These are phyloP conservation scores for Neurospora sp. DNA, from an alignment of 495 filamentous ascomycete genomes.

Conservation along the genomic window DNA sequence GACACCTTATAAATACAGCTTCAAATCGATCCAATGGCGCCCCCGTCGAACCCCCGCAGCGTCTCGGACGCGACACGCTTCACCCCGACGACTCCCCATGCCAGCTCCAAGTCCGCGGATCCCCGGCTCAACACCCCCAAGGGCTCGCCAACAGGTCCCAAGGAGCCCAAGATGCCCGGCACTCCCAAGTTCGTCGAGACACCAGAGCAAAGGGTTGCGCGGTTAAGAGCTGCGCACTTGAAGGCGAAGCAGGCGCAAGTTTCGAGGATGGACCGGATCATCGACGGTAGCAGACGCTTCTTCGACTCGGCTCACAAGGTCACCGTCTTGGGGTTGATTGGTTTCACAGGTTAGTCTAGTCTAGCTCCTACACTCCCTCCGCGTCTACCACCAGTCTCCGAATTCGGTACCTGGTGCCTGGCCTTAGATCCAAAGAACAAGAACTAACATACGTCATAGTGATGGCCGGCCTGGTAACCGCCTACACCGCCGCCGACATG, in stretches of 20 bases:
- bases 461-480: constrained; percentile 60
- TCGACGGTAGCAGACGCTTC: constrained; percentile 57
- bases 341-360: constrained; percentile 57
- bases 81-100: constrained; percentile 85
- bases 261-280: constrained; percentile 56
- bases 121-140: constrained; percentile 52
- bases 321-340: constrained; percentile 65
- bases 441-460: constrained; percentile 35
- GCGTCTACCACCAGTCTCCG: not conserved
- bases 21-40: constrained; percentile 7
- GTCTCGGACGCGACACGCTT: constrained; percentile 91
- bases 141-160: constrained; percentile 29
- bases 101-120: constrained; percentile 53
- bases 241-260: constrained; percentile 56
- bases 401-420: not conserved
- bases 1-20: not conserved
- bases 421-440: constrained; percentile 1
- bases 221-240: constrained; percentile 71
- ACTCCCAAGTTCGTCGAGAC: constrained; percentile 49
- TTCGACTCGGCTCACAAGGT: constrained; percentile 78
- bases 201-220: constrained; percentile 77
- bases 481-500: constrained; percentile 79
- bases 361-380: no score
- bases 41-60: constrained; percentile 61
- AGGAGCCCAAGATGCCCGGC: constrained; percentile 1